Evolutionary conservation across 1,284 basidiomycete genomes (phyloP), one percentile per base, ranked within the genome.

Genomic region (Sporisorium graminicola): DNA sequence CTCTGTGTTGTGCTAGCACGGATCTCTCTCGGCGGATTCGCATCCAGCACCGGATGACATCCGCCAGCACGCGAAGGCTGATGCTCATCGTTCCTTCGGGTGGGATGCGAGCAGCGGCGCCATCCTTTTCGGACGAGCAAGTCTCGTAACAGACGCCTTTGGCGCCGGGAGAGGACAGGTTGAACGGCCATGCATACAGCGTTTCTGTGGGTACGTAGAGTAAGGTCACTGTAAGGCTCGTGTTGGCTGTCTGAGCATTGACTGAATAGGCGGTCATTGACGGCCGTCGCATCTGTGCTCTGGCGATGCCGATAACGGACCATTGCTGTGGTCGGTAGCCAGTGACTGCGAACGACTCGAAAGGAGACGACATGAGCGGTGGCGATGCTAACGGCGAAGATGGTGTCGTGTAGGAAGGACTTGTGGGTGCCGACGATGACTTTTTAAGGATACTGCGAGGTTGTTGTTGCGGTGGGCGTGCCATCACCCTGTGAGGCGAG

Each of bases 71-170:
- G 3, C 65, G 61, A 0, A 74, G 58, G 53, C 71, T 74, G 6
- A 54, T 68, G 62, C 71, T 74, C 71, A 69, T 74, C 1, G 62
- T 61, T 9, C 58, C 71, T 5, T 67, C 58, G 14, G 71, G 71
- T 5, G 71, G 71, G 8, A 47, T 51, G 22, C 58, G 71, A 13
- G 58, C 3, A 4, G 40, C 26, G 4, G 50, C 65, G n/a, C 53
- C 40, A 2, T 54, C 37, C 27, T 58, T 24, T 10, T 50, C 46
- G 22, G 20, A 18, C 12, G 44, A 62, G 31, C 52, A 29, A 3
- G 71, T 74, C 51, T 69, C 65, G 65, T 68, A 74, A 35, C 65
- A 74, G 24, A 74, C 58, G 1, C 71, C 71, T 9, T 65, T 74
- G 14, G 71, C 61, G 20, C 46, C 55, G 1, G 71, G 71, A 13